phyloP scores from a whole-genome alignment of 305 asterid species.

The Ajuga reptans region DNA sequence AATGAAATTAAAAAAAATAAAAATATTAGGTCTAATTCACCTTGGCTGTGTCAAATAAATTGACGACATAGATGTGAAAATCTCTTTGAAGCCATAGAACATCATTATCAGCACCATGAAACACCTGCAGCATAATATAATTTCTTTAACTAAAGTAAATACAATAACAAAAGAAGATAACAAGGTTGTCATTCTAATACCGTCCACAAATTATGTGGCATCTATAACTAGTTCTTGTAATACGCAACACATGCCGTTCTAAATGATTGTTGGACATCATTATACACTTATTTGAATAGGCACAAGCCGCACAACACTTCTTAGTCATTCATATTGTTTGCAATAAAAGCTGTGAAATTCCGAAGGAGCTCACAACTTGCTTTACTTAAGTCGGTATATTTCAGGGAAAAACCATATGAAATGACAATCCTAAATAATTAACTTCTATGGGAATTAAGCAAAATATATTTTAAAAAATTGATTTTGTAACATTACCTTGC shows the following conservation, averaged over 20 bases:
- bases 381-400: not conserved
- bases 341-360: not conserved
- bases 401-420: not conserved
- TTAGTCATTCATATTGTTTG: not conserved
- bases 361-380: not conserved
- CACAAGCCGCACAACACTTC: not conserved
- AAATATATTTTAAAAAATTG: slow-evolving; percentile 8
- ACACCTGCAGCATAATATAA: slow-evolving; percentile 48
- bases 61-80: slow-evolving; percentile 87
- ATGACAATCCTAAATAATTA: not conserved
- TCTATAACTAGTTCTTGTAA: not conserved
- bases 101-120: slow-evolving; percentile 98
- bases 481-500: slow-evolving; percentile 53
- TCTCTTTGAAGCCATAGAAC: slow-evolving; percentile 97
- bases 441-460: not conserved
- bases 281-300: not conserved
- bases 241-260: not conserved
- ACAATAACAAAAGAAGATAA: slow-evolving; percentile 7
- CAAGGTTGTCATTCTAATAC: not conserved
- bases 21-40: slow-evolving; percentile 31
- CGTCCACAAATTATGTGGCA: not conserved
- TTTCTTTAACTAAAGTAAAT: not conserved
- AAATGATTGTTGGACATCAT: not conserved
- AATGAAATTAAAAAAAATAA: not conserved
- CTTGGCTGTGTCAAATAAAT: slow-evolving; percentile 94